Base-by-base conservation (phyloP, 2,329 filamentous ascomycete genomes). In the Monosporascus sp. region DNA sequence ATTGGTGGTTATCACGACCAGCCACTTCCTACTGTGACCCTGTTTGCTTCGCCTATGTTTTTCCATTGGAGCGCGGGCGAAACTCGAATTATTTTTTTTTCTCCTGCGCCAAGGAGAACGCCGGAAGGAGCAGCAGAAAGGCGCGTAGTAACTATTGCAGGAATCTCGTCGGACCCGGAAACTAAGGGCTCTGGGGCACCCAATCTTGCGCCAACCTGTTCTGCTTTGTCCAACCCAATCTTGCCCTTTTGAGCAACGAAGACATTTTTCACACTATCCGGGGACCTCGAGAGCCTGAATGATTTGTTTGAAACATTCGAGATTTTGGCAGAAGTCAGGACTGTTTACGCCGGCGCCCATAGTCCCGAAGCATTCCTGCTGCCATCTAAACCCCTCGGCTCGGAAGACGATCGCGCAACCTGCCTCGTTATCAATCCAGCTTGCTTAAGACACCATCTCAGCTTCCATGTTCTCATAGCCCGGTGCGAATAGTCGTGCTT, bases 391-490 rank as follows among this genome's bases (percentile, higher is more conserved):
- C 2, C 14, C 24, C 26, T 46, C 22, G 24, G 3, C 14, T 3
- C 22, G 22, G n/a, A n/a, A 8, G n/a, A 19, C 43, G 11, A 31
- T 17, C 22, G 17, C 14, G 22, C 40, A 50, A 14, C 48, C 37
- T 27, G 7, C 43, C 38, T 53, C 46, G 44, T 53, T 51, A 57
- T 52, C 51, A 49, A 52, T 47, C 40, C 24, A 52, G 48, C 56
- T 56, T 55, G 56, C 63, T 54, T n/a, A 55, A 61, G 60, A 57
- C 62, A 52, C 59, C 45, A 58, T 55, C 50, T 52, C 62, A 74
- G 75, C 73, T 73, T 75, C 76, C 78, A 82, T 82, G 79, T 74
- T 78, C 68, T 73, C 70, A 72, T 69, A 70, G 64, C 68, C 60
- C 61, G 60, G 61, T 64, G 68, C 68, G 64, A 72, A 63, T 64